Evolutionary conservation across 306 rosid species (phyloP), one percentile per base, ranked within the genome.

Genomic region (Quercus mongolica): DNA sequence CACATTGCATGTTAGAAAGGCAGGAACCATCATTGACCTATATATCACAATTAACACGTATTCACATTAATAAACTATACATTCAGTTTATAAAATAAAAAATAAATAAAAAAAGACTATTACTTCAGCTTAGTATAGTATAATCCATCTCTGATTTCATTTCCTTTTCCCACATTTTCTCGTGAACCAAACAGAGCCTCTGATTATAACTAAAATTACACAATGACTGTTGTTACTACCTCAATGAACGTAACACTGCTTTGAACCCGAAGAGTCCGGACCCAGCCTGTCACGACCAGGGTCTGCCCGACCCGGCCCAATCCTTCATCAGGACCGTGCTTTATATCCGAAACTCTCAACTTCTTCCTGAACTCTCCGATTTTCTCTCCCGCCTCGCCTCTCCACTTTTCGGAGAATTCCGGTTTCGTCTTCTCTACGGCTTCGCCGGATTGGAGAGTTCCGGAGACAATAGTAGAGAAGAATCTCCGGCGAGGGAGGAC

Each of bases 1-100:
- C 97, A 26, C 99, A 94, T 89, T 94, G 99, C 99, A 94, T 91
- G 69, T 92, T 94, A 54, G 97, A 92, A 75, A 94, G 92, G 79
- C 97, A 94, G 0, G 99, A 94, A 15, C 99, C 99, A 74, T 94
- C 97, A 56, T 94, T 94, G 79, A 94, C 90, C 97, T 92, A 86
- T 7, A 71, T 44, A 79, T 19, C 74, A 69, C 7, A 63, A 77
- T 26, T 71, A 75, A 30, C 55, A 7, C 54, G 54, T 11, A 49
- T 49, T 10, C 54, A 49, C 54, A 12, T 49, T 49, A 49, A 49
- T 49, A 1, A 13, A 49, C 54, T 12, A 49, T 3, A 10, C 17
- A 49, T 49, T 49, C 54, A 49, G 54, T 46, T 46, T 38, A 26
- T 26, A 26, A 26, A 26, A 26, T 1, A 35, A 35, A 35, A 35